These are phyloP conservation scores for Vigna hirtella DNA, from an alignment of 306 rosid species.

Conservation along the genomic window DNA sequence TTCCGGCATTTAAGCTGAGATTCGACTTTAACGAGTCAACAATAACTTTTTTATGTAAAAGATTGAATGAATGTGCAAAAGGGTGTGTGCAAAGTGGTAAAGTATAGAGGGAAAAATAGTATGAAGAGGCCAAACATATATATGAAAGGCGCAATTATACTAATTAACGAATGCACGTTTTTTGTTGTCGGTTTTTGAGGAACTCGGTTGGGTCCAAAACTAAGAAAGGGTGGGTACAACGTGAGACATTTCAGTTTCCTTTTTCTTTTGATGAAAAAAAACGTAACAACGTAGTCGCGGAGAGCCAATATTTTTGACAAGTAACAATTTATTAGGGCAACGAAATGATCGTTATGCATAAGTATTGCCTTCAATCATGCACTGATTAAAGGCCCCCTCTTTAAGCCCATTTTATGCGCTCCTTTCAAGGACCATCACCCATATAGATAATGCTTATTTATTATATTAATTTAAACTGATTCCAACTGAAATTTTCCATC, in stretches of 20 bases:
- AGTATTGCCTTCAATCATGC: conserved; percentile 68
- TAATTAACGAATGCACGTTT: neutral
- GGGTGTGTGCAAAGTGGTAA: neutral
- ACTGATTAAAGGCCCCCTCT: conserved; percentile 46
- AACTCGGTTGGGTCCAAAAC: conserved; percentile 11
- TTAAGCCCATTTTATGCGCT: conserved; percentile 33
- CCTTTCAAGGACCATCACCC: conserved; percentile 8
- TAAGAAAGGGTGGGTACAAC: neutral
- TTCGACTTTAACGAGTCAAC: neutral
- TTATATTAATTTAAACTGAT: neutral
- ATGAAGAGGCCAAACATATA: neutral
- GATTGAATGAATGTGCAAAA: neutral
- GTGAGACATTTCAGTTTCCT: conserved; percentile 11
- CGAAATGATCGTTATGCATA: conserved; percentile 37
- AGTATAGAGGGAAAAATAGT: neutral
- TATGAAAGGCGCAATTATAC: neutral
- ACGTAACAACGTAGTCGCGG: neutral
- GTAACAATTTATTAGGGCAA: conserved; percentile 23
- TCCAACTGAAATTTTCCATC: neutral
- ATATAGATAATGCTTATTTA: too few species aligned
- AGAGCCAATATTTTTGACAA: conserved; percentile 23
- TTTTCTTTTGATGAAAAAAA: conserved; percentile 22
- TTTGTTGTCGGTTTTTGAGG: neutral
- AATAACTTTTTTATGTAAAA: neutral
- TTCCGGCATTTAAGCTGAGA: conserved; percentile 27